Evolutionary conservation across 495 filamentous ascomycete species (phyloP).

Genomic region (Penicillium chermesinum): DNA sequence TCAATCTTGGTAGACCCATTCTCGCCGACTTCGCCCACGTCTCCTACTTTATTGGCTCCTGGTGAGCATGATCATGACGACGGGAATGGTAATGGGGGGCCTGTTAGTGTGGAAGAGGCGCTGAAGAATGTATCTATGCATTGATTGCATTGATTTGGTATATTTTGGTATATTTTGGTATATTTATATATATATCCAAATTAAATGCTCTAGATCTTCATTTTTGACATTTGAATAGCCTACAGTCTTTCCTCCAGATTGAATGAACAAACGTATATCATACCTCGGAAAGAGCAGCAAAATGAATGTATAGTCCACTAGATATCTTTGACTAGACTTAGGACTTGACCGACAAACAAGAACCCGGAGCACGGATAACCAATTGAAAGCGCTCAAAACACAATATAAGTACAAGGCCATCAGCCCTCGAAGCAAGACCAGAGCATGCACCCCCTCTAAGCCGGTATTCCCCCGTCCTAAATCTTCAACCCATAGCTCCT

Average conservation of each 20-base stretch:
- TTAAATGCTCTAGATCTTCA: no score
- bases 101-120: conserved; percentile 36
- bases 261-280: not conserved
- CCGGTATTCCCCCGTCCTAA: conserved; percentile 9
- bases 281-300: not conserved
- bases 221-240: no score
- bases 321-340: not conserved
- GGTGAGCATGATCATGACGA: not conserved
- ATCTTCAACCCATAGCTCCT: conserved; percentile 48
- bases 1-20: conserved; percentile 13
- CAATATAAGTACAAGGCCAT: not conserved
- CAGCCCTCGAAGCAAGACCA: no score
- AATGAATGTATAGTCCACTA: not conserved
- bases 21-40: conserved; percentile 22
- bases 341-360: no score
- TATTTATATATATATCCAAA: no score
- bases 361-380: no score
- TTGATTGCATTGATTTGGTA: conserved; percentile 7
- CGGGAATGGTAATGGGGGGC: not conserved
- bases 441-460: no score
- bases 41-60: conserved; percentile 18
- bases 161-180: no score
- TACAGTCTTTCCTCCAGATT: not conserved
- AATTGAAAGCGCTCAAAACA: not conserved
- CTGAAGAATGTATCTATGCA: conserved; percentile 36